These are phyloP conservation scores for Candida manassasensis DNA, from an alignment of 805 yeast genomes.

Conservation along the genomic window DNA sequence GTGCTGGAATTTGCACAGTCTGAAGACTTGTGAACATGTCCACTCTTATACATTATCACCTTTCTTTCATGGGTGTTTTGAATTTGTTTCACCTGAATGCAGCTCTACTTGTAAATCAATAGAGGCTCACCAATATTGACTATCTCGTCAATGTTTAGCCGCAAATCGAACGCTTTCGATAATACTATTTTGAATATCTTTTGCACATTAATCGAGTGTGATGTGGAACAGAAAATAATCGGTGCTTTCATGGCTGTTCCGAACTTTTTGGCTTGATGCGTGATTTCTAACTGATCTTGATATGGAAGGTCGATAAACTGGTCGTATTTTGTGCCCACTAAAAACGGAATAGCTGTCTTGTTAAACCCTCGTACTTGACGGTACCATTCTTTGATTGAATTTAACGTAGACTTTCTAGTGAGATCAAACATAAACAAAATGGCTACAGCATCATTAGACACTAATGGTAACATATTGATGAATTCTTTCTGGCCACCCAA, in stretches of 20 bases:
- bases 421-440: slow-evolving; percentile 84
- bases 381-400: slow-evolving; percentile 93
- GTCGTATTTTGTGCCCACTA: slow-evolving; percentile 93
- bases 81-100: too few species aligned
- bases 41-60: too few species aligned
- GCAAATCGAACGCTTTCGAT: slow-evolving; percentile 85
- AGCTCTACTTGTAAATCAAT: slow-evolving; percentile 66
- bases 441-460: slow-evolving; percentile 88
- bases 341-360: slow-evolving; percentile 82
- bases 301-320: slow-evolving; percentile 72
- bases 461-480: slow-evolving; percentile 91
- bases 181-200: slow-evolving; percentile 88
- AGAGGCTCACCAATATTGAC: slow-evolving; percentile 88
- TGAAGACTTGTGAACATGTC: too few species aligned
- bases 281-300: slow-evolving; percentile 79
- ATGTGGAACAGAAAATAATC: slow-evolving; percentile 83
- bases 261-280: slow-evolving; percentile 75
- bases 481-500: slow-evolving; percentile 94
- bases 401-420: slow-evolving; percentile 78
- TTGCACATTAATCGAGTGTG: slow-evolving; percentile 88
- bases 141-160: slow-evolving; percentile 78
- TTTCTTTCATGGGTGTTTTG: too few species aligned
- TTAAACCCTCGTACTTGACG: slow-evolving; percentile 86
- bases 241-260: slow-evolving; percentile 88
- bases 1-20: too few species aligned